phyloP scores from a whole-genome alignment of 2,329 filamentous ascomycete genomes.

The Ophidiomyces ophidiicola region DNA sequence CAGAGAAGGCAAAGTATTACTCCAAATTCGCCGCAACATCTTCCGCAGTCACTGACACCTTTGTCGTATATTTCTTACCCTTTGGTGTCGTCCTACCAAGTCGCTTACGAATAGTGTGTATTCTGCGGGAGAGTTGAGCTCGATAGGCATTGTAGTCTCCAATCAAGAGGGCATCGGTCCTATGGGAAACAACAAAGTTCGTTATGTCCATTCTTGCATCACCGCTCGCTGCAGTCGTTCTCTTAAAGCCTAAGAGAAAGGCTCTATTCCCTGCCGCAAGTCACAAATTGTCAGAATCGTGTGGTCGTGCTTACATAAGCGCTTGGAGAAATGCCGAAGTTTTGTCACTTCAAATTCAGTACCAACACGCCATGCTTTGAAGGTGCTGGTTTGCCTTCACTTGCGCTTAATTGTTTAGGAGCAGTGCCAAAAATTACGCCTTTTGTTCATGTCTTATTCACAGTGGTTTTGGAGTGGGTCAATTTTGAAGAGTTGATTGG shows the following conservation, averaged over 20 bases:
- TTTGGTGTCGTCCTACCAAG: slow-evolving; percentile 72
- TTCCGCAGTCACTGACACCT: slow-evolving; percentile 56
- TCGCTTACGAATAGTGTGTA: slow-evolving; percentile 74
- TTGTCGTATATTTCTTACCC: slow-evolving; percentile 71
- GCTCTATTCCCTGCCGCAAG: no score
- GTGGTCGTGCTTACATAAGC: slow-evolving; percentile 3
- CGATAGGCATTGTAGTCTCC: slow-evolving; percentile 85
- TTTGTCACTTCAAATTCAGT: background rate
- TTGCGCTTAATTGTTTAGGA: no score
- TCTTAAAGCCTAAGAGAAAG: background rate
- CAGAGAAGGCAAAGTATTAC: slow-evolving; percentile 45
- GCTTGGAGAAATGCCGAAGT: background rate
- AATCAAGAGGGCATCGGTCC: slow-evolving; percentile 72
- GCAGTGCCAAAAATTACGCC: no score
- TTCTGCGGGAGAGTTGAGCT: slow-evolving; percentile 61
- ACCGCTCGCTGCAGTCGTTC: background rate
- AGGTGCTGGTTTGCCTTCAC: background rate
- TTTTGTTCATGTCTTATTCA: no score
- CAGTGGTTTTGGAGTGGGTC: no score
- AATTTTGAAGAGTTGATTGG: background rate
- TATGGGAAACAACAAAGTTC: slow-evolving; percentile 61
- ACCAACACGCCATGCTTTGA: background rate
- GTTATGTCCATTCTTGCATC: slow-evolving; percentile 68
- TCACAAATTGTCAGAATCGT: background rate
- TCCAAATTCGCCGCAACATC: slow-evolving; percentile 63